Conservation (phyloP, 345 rosid genomes). For the Viola odorata region DNA sequence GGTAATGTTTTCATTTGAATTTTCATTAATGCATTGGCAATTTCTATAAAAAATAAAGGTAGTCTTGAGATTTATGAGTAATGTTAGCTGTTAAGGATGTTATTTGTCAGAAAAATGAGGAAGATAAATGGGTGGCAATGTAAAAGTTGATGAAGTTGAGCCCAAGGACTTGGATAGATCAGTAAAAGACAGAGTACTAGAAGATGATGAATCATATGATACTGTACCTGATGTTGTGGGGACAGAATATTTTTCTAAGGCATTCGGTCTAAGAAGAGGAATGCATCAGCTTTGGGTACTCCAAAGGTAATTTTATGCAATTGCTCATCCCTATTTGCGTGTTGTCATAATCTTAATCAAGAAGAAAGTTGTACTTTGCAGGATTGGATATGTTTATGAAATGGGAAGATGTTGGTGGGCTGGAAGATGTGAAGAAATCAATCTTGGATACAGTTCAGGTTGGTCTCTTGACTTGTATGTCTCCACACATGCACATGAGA, state of each 20-base stretch:
- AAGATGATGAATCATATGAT: constrained; percentile 23
- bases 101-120: too few species aligned
- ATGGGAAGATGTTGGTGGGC: constrained; percentile 99
- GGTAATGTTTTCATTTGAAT: too few species aligned
- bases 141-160: constrained; percentile 31
- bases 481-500: not conserved
- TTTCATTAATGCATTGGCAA: too few species aligned
- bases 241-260: constrained; percentile 57
- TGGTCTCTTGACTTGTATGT: constrained; percentile 9
- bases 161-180: constrained; percentile 25
- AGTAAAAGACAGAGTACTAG: constrained; percentile 26
- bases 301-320: constrained; percentile 65
- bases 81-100: too few species aligned
- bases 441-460: constrained; percentile 96
- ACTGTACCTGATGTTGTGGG: constrained; percentile 26
- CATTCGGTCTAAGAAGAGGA: constrained; percentile 89
- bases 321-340: not conserved
- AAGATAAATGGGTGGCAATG: constrained; percentile 27
- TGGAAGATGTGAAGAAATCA: constrained; percentile 91
- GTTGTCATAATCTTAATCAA: not conserved
- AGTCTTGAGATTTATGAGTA: too few species aligned
- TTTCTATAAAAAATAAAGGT: too few species aligned
- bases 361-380: constrained; percentile 2
- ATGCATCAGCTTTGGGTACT: constrained; percentile 89
- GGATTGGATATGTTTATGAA: constrained; percentile 15